Evolutionary conservation across 805 yeast species (phyloP).

Genomic region (Saturnispora mendoncae): DNA sequence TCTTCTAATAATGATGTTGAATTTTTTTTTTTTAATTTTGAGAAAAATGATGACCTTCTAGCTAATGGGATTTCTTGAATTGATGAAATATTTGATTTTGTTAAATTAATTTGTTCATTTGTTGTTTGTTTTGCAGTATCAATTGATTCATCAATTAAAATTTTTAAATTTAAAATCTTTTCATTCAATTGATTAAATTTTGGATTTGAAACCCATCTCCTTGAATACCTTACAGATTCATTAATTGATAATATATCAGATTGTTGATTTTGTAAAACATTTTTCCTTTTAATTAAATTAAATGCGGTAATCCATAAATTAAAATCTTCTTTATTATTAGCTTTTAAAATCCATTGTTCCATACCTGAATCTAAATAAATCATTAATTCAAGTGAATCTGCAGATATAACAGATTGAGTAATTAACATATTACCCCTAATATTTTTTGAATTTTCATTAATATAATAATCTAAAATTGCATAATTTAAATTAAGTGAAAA

Average conservation of each 20-base stretch:
- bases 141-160: neutral
- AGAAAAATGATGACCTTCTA: constrained; percentile 9
- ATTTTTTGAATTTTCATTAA: constrained; percentile 59
- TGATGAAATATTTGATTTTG: neutral
- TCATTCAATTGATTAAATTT: constrained; percentile 2
- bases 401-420: constrained; percentile 71
- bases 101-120: neutral
- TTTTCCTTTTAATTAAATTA: constrained; percentile 37
- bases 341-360: constrained; percentile 86
- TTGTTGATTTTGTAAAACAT: constrained; percentile 9
- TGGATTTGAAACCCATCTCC: constrained; percentile 7
- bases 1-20: too few relatives aligned
- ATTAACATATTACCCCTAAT: constrained; percentile 91
- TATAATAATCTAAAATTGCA: constrained; percentile 75
- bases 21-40: constrained; percentile 8
- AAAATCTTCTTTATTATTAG: constrained; percentile 57
- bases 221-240: constrained; percentile 1
- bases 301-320: constrained; percentile 77
- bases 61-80: neutral
- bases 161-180: neutral
- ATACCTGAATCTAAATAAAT: constrained; percentile 87
- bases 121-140: neutral
- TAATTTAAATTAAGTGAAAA: constrained; percentile 75
- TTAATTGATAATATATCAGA: constrained; percentile 3
- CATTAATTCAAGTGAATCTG: constrained; percentile 55